These are phyloP conservation scores for Ottelia alismoides DNA, from an alignment of 106 monocot species.

Conservation along the genomic window DNA sequence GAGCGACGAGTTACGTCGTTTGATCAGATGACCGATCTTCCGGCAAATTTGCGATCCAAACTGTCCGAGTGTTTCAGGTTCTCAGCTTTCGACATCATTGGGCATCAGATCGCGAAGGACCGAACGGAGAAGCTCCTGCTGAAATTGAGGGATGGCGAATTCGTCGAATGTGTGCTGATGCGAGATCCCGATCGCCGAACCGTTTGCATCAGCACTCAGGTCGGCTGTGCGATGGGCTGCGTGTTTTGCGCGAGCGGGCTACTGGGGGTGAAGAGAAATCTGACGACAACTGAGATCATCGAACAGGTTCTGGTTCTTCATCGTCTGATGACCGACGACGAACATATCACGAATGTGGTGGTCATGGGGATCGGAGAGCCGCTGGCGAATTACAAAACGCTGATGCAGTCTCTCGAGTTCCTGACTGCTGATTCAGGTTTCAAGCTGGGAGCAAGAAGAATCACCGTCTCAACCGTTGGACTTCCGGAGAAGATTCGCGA, in stretches of 20 bases:
- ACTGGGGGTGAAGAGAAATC: neutral
- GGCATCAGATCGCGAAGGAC: neutral
- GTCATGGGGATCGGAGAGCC: neutral
- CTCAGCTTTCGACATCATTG: neutral
- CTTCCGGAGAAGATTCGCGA: neutral
- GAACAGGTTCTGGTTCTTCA: neutral
- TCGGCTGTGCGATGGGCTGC: neutral
- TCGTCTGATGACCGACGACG: neutral
- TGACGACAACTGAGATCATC: neutral
- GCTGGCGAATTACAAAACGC: neutral
- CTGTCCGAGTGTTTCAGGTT: neutral
- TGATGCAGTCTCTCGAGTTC: neutral
- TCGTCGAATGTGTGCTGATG: neutral
- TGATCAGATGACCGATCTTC: neutral
- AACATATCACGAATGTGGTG: neutral
- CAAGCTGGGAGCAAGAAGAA: neutral
- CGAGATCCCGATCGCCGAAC: neutral
- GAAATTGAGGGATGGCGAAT: neutral
- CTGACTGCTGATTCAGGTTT: neutral
- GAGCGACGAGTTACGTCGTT: neutral
- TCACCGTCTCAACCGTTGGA: neutral
- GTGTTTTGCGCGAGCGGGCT: slow-evolving; percentile 1
- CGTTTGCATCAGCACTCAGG: neutral
- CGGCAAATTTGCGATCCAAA: neutral
- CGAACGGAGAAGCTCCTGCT: neutral